These are phyloP conservation scores for Trichoderma sp. DNA, from an alignment of 2,329 filamentous ascomycete genomes.

Conservation along the genomic window DNA sequence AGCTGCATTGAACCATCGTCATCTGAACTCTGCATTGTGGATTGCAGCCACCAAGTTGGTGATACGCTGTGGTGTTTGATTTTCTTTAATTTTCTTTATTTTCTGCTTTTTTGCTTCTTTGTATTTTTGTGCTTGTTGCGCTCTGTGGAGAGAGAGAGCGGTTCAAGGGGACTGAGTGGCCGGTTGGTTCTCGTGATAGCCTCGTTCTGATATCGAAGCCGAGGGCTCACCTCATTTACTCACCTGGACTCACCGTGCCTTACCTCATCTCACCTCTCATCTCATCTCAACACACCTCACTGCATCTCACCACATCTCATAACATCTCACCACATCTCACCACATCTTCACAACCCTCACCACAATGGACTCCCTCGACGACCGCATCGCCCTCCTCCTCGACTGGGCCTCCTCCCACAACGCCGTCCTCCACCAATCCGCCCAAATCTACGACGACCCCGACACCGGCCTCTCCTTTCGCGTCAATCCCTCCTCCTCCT, in stretches of 20 bases:
- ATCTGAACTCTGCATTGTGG: neutral
- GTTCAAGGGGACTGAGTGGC: neutral
- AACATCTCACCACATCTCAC: neutral
- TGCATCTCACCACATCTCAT: neutral
- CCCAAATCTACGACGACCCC: constrained; percentile 52
- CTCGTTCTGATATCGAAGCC: neutral
- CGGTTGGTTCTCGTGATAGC: neutral
- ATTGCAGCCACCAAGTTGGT: neutral
- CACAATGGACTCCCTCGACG: constrained; percentile 11
- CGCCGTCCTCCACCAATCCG: constrained; percentile 46
- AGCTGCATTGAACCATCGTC: neutral
- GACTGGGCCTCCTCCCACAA: constrained; percentile 48
- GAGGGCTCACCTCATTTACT: neutral
- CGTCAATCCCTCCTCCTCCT: constrained; percentile 36
- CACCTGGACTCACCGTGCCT: neutral
- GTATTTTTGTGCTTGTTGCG: neutral
- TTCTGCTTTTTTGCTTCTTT: neutral
- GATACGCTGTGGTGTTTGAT: neutral
- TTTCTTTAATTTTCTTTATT: too few species aligned
- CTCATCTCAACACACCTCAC: neutral
- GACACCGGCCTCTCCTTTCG: constrained; percentile 54
- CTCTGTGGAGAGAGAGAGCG: neutral
- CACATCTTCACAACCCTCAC: neutral
- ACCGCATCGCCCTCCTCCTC: constrained; percentile 37
- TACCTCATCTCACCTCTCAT: neutral